Evolutionary conservation across 345 rosid species (phyloP), one percentile per base, ranked within the genome.

Genomic region (Toxicodendron radicans): DNA sequence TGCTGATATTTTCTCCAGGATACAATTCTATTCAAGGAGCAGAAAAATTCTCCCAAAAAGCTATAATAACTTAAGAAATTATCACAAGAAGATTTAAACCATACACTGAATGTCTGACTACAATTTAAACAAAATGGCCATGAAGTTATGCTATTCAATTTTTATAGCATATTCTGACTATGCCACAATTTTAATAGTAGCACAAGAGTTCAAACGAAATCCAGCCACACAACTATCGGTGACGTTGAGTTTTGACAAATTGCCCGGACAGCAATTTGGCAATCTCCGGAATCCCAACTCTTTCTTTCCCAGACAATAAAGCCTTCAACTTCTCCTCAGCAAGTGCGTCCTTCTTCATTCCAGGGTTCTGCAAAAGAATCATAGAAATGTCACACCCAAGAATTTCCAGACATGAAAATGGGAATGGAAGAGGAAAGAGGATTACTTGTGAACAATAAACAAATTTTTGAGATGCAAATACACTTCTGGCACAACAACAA

Each of bases 241-340:
- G 30, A 2, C 2, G 58, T 11, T 57, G 63, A 3, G 60, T 49
- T 63, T 74, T 77, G 64, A 57, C 74, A 16, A 78, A 82, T 52
- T 86, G 85, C 30, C 52, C 73, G 5, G 83, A 78, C 61, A 84
- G 78, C 75, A 86, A 66, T 69, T 80, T 80, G 21, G 83, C 80
- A 24, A 84, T 75, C 74, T 86, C 89, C 1, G 76, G 77, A 13
- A 79, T 74, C 56, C 86, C 85, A 48, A 82, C 72, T 27, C 51
- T 72, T 64, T 84, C 87, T 70, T 80, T 82, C 58, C 87, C 89
- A 10, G 76, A 76, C 76, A 84, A 63, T 21, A 86, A 14, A 8
- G 73, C 57, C 75, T 71, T 82, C 76, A 86, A 17, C 71, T 84
- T 84, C 73, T 82, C 87, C 66, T 82, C 82, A 23, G 71, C 62